A percentile compares a stretch with the other conserved stretches of the same genome.
Conservation (phyloP, 495 filamentous ascomycete genomes). For the Margaritispora aquatica region DNA sequence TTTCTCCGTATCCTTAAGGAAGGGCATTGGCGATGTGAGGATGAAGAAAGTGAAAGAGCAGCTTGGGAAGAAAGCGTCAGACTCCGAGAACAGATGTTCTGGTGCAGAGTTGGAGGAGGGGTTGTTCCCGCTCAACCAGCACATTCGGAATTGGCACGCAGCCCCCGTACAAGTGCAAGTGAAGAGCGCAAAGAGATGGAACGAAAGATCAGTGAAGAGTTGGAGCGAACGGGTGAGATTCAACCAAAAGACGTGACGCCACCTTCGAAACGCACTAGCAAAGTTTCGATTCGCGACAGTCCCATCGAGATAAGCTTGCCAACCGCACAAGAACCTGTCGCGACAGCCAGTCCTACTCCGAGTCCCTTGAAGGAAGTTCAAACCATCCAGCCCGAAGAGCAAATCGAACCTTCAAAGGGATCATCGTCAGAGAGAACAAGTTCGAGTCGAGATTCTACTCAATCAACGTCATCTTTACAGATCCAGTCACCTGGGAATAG, state of each 20-base stretch:
- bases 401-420: not conserved
- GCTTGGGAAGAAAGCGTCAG: slow-evolving; percentile 93
- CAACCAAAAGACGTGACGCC: slow-evolving; percentile 23
- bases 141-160: slow-evolving; percentile 12
- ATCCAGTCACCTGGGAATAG: slow-evolving; percentile 4
- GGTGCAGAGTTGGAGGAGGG: slow-evolving; percentile 68
- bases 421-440: not conserved
- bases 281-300: not conserved
- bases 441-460: slow-evolving; percentile 9
- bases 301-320: not conserved
- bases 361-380: slow-evolving; percentile 1
- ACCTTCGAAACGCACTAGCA: not conserved
- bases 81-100: slow-evolving; percentile 91
- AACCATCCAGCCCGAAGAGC: not conserved
- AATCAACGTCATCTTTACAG: slow-evolving; percentile 15
- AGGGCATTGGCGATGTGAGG: slow-evolving; percentile 57
- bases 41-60: slow-evolving; percentile 61
- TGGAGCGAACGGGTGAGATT: slow-evolving; percentile 20
- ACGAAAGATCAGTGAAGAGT: slow-evolving; percentile 19
- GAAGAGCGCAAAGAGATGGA: slow-evolving; percentile 20
- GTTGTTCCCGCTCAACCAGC: slow-evolving; percentile 18
- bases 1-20: slow-evolving; percentile 87
- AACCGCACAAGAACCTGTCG: not conserved
- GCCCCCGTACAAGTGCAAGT: slow-evolving; percentile 15
- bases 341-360: not conserved